Conservation (phyloP, 2,329 filamentous ascomycete species). For the Emericellopsis cladophorae region DNA sequence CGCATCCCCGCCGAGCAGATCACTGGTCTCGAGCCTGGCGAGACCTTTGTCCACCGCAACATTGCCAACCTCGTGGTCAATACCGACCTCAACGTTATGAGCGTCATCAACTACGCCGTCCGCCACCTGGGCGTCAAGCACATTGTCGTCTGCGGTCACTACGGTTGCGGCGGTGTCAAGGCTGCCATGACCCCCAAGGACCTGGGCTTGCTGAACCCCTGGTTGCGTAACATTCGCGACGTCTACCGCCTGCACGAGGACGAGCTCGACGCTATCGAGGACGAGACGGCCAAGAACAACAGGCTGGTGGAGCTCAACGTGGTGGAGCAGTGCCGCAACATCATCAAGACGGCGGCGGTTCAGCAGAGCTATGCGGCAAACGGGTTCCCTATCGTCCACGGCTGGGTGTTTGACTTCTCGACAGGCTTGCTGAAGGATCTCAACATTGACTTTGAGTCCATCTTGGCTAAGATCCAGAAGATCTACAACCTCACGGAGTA, state of each 20-base stretch:
- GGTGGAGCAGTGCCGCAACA: conserved; percentile 59
- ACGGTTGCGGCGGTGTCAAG: conserved; percentile 66
- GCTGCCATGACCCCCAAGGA: conserved; percentile 62
- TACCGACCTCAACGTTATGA: conserved; percentile 67
- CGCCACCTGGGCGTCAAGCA: conserved; percentile 69
- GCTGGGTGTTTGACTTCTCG: conserved; percentile 60
- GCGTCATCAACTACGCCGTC: conserved; percentile 81
- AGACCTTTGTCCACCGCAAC: conserved; percentile 90
- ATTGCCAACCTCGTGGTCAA: conserved; percentile 81
- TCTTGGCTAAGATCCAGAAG: conserved; percentile 47
- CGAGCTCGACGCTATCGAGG: conserved; percentile 51
- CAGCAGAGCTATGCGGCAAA: conserved; percentile 55
- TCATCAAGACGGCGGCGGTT: conserved; percentile 72
- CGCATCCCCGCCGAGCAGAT: conserved; percentile 87
- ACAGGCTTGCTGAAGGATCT: conserved; percentile 56
- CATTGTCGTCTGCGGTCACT: conserved; percentile 69
- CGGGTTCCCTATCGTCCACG: conserved; percentile 56
- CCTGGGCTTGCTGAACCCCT: conserved; percentile 58
- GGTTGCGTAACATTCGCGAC: conserved; percentile 63
- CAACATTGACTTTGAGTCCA: conserved; percentile 46
- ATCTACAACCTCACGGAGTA: conserved; percentile 43
- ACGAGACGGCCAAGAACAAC: conserved; percentile 48
- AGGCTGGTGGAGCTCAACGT: conserved; percentile 80
- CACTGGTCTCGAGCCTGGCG: conserved; percentile 70
- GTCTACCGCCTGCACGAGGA: conserved; percentile 59